Evolutionary conservation across 495 filamentous ascomycete species (phyloP).

Genomic region (Lindgomyces ingoldianus): DNA sequence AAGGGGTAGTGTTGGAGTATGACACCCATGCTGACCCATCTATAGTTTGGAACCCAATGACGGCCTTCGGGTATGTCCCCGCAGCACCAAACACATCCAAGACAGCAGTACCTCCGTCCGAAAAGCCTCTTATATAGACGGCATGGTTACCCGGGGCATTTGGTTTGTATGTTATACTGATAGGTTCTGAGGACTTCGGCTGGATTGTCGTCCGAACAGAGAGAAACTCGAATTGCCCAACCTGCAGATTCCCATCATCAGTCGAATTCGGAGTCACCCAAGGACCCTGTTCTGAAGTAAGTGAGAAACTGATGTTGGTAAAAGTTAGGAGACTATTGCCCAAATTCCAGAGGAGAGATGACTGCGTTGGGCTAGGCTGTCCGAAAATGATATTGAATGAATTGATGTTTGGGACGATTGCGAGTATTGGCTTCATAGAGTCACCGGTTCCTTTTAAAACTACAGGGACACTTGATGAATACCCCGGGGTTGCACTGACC

Average conservation of each 20-base stretch:
- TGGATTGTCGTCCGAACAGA: constrained; percentile 45
- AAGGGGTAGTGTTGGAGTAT: constrained; percentile 42
- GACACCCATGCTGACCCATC: constrained; percentile 52
- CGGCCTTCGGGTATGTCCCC: constrained; percentile 47
- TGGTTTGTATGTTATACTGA: constrained; percentile 49
- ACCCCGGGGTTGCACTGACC: constrained; percentile 38
- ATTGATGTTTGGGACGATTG: constrained; percentile 43
- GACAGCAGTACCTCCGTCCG: constrained; percentile 48
- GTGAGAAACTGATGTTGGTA: constrained; percentile 43
- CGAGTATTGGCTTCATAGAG: constrained; percentile 42
- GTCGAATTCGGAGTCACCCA: constrained; percentile 44
- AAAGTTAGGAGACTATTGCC: constrained; percentile 30
- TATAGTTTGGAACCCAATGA: constrained; percentile 51
- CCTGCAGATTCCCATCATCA: constrained; percentile 33
- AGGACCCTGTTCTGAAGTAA: constrained; percentile 40
- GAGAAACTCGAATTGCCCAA: constrained; percentile 49
- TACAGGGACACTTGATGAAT: constrained; percentile 43
- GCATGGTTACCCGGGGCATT: constrained; percentile 46
- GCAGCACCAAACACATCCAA: constrained; percentile 47
- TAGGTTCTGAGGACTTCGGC: constrained; percentile 38
- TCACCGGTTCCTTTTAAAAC: constrained; percentile 44
- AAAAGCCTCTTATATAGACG: constrained; percentile 46
- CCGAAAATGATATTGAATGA: constrained; percentile 48
- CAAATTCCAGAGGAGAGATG: constrained; percentile 35
- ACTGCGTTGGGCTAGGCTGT: constrained; percentile 36